These are phyloP conservation scores for Pseudoneurospora amorphoporcata DNA, from an alignment of 495 filamentous ascomycete species.

Conservation along the genomic window DNA sequence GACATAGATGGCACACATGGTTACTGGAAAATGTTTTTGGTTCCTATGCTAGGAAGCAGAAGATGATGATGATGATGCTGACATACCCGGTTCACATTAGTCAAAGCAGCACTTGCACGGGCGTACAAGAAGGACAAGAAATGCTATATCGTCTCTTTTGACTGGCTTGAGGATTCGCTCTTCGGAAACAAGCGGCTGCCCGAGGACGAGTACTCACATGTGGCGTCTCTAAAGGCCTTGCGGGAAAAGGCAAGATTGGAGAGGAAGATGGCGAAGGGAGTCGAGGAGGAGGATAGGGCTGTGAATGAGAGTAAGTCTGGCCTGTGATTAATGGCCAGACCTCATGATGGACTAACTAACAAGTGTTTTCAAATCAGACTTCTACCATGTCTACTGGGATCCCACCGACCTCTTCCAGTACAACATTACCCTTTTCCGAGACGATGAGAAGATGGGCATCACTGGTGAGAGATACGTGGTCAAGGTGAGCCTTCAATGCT, in stretches of 20 bases:
- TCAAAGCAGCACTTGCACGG: slow-evolving; percentile 13
- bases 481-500: slow-evolving; percentile 15
- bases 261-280: slow-evolving; percentile 18
- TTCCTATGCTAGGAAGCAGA: background rate
- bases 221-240: slow-evolving; percentile 7
- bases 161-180: slow-evolving; percentile 34
- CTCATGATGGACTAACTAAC: background rate
- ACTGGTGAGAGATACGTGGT: slow-evolving; percentile 24
- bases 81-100: background rate
- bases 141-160: slow-evolving; percentile 22
- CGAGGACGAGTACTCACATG: slow-evolving; percentile 15
- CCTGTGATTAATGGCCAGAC: background rate
- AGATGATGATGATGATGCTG: background rate
- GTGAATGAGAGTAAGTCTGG: slow-evolving; percentile 25
- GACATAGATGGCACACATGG: background rate
- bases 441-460: slow-evolving; percentile 13
- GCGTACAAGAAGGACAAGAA: background rate
- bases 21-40: background rate
- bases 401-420: slow-evolving; percentile 23
- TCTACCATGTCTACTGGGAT: slow-evolving; percentile 25
- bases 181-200: slow-evolving; percentile 3
- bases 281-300: slow-evolving; percentile 33
- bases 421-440: slow-evolving; percentile 19
- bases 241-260: slow-evolving; percentile 34
- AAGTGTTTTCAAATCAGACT: background rate